phyloP scores from a whole-genome alignment of 768 basidiomycete species.

The Mycena vitilis region DNA sequence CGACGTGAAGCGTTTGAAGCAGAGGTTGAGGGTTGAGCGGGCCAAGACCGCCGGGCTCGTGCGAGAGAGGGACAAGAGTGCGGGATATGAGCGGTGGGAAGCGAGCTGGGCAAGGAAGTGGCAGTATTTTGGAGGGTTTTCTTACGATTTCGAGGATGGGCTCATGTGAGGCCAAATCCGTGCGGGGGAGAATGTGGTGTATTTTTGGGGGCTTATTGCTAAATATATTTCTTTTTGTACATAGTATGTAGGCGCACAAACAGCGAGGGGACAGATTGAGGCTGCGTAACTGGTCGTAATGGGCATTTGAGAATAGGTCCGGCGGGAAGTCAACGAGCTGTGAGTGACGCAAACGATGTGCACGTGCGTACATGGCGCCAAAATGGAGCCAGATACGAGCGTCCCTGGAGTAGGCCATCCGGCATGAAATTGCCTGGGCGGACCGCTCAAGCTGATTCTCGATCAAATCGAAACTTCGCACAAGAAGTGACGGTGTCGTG shows the following conservation, averaged over 20 bases:
- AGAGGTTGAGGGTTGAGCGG: slow-evolving; percentile 2
- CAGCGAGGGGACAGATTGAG: not conserved
- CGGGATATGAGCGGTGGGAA: not conserved
- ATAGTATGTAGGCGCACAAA: too few relatives aligned
- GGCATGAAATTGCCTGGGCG: slow-evolving; percentile 1
- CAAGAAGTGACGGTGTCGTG: too few relatives aligned
- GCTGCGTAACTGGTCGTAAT: not conserved
- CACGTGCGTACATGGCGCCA: not conserved
- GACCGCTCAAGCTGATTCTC: slow-evolving; percentile 1
- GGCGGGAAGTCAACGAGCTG: not conserved
- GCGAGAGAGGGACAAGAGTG: not conserved
- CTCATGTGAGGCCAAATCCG: slow-evolving; percentile 39
- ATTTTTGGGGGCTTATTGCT: too few relatives aligned
- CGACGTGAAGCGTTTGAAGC: not conserved
- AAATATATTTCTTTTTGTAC: too few relatives aligned
- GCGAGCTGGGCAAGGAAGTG: too few relatives aligned
- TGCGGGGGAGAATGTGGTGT: too few relatives aligned
- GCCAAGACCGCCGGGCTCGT: slow-evolving; percentile 7
- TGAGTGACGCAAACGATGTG: not conserved
- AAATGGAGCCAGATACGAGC: too few relatives aligned
- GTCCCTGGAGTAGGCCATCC: not conserved
- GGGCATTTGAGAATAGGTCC: not conserved
- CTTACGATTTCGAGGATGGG: too few relatives aligned
- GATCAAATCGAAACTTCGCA: not conserved
- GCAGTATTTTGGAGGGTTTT: too few relatives aligned